Evolutionary conservation across 148 eudicot species (phyloP).

Genomic region (Amaranthus palmeri): DNA sequence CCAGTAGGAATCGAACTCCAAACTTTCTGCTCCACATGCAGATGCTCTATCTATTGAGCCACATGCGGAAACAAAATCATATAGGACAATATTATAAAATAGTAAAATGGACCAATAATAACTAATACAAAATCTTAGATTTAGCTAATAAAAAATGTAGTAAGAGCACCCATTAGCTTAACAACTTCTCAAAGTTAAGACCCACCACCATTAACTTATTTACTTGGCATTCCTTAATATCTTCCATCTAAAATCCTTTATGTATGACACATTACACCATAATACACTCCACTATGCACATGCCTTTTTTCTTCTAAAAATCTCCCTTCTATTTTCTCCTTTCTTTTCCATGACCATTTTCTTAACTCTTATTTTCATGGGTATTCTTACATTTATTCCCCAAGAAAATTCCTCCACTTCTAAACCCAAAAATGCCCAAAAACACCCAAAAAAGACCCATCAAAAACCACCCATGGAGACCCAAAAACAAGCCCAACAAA

Average conservation of each 20-base stretch:
- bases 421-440: background rate
- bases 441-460: background rate
- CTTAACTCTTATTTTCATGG: constrained; percentile 34
- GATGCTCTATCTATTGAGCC: too few species aligned
- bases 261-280: background rate
- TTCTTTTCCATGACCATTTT: background rate
- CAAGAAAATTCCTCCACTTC: constrained; percentile 17
- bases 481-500: constrained; percentile 6
- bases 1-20: too few species aligned
- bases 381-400: constrained; percentile 32
- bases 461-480: background rate
- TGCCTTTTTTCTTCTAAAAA: constrained; percentile 11
- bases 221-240: constrained; percentile 1
- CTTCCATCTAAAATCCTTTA: background rate
- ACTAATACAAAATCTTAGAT: too few species aligned
- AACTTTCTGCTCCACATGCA: too few species aligned
- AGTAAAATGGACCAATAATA: too few species aligned
- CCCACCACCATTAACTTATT: constrained; percentile 1
- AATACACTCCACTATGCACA: constrained; percentile 7
- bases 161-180: constrained; percentile 7
- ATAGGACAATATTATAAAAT: too few species aligned
- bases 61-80: too few species aligned
- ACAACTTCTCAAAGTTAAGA: constrained; percentile 8
- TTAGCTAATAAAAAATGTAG: too few species aligned
- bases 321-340: background rate